These are phyloP conservation scores for Talaromyces marneffei DNA, from an alignment of 2,329 filamentous ascomycete species.

Conservation along the genomic window DNA sequence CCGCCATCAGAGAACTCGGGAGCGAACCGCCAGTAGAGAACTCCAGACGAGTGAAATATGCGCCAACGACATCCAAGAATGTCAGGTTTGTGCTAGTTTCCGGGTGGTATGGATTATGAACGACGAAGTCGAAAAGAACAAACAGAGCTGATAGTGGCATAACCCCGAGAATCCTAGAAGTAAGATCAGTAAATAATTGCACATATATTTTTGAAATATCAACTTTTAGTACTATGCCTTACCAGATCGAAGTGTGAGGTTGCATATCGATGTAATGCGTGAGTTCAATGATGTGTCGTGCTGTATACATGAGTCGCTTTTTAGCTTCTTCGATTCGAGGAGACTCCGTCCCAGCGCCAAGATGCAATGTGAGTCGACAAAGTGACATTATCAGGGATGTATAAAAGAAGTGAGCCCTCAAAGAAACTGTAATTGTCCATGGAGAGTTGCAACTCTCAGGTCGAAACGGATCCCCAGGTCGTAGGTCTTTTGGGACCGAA, in stretches of 20 bases:
- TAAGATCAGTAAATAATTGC: not conserved
- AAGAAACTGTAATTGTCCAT: constrained; percentile 17
- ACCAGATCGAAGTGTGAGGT: constrained; percentile 32
- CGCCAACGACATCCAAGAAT: constrained; percentile 38
- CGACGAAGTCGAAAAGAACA: constrained; percentile 39
- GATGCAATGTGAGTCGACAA: constrained; percentile 25
- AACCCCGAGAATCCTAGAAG: constrained; percentile 26
- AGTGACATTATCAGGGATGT: constrained; percentile 29
- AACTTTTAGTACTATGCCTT: too few species aligned
- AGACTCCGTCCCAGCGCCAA: constrained; percentile 17
- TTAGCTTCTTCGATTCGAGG: constrained; percentile 18
- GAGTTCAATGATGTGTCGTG: constrained; percentile 30
- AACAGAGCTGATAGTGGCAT: constrained; percentile 37
- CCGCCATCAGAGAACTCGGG: constrained; percentile 33
- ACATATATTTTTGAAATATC: too few species aligned
- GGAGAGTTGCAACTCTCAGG: constrained; percentile 15
- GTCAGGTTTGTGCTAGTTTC: constrained; percentile 36
- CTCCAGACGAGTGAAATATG: constrained; percentile 42
- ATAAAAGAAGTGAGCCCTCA: constrained; percentile 29
- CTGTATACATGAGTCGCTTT: constrained; percentile 26
- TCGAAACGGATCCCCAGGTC: constrained; percentile 24
- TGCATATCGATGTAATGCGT: constrained; percentile 30
- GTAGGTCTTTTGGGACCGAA: constrained; percentile 26
- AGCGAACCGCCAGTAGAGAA: constrained; percentile 32
- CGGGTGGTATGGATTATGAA: constrained; percentile 32